Percentiles rank a stretch among this genome's conserved stretches.
These are phyloP conservation scores for Penicillium antarcticum DNA, from an alignment of 495 filamentous ascomycete genomes.

Conservation along the genomic window DNA sequence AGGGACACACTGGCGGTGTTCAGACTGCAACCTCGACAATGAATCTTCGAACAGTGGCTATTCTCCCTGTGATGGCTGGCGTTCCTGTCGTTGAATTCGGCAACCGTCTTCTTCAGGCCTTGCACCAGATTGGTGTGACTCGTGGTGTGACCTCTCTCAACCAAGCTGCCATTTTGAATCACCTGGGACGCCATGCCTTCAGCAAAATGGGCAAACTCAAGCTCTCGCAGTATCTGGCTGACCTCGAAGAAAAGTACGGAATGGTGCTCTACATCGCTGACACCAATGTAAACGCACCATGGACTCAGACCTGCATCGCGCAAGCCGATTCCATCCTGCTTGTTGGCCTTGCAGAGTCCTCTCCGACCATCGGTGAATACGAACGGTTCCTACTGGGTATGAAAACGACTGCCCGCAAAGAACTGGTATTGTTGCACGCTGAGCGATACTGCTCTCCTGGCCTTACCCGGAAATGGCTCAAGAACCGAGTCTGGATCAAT, in stretches of 20 bases:
- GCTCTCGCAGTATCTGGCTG: slow-evolving; percentile 91
- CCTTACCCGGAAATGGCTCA: slow-evolving; percentile 81
- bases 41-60: slow-evolving; percentile 89
- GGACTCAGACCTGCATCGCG: slow-evolving; percentile 96
- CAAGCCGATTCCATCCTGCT: slow-evolving; percentile 95
- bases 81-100: slow-evolving; percentile 94
- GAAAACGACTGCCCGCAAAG: slow-evolving; percentile 94
- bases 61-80: slow-evolving; percentile 85
- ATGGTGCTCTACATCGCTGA: slow-evolving; percentile 97
- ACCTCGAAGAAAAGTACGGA: slow-evolving; percentile 95
- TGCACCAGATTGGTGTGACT: slow-evolving; percentile 81
- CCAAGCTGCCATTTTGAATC: slow-evolving; percentile 89
- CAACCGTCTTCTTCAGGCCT: slow-evolving; percentile 79
- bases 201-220: slow-evolving; percentile 97
- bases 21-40: slow-evolving; percentile 79
- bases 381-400: slow-evolving; percentile 93
- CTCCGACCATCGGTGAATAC: slow-evolving; percentile 88
- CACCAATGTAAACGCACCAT: slow-evolving; percentile 91
- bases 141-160: slow-evolving; percentile 92
- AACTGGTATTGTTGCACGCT: slow-evolving; percentile 86
- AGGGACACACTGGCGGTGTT: slow-evolving; percentile 52
- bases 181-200: slow-evolving; percentile 92
- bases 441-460: slow-evolving; percentile 86
- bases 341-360: slow-evolving; percentile 87
- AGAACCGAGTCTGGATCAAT: slow-evolving; percentile 95